Conservation (phyloP, 2,329 filamentous ascomycete species). For the Arthrobotrys iridis region DNA sequence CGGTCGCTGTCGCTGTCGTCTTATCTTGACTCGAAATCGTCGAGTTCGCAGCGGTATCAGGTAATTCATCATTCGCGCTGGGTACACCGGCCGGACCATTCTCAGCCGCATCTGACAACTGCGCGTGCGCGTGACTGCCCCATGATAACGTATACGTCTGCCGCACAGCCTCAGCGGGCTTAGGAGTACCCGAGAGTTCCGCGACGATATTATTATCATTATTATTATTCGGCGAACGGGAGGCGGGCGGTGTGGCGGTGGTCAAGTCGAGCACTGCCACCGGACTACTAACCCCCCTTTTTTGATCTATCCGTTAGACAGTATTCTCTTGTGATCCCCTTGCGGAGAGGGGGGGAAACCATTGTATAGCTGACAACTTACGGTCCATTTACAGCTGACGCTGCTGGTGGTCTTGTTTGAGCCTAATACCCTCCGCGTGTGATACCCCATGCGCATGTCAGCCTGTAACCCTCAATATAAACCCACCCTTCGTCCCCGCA, state of each 20-base stretch:
- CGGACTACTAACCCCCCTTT: too few relatives aligned
- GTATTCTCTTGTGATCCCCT: too few relatives aligned
- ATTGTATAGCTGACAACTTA: background rate
- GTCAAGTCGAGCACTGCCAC: background rate
- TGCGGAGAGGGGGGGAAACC: too few relatives aligned
- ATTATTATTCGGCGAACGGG: background rate
- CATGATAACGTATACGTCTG: background rate
- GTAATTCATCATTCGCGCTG: slow-evolving; percentile 9
- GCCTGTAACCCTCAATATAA: background rate
- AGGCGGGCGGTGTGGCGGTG: background rate
- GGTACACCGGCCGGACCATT: background rate
- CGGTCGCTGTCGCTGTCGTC: too few relatives aligned
- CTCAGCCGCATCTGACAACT: too few relatives aligned
- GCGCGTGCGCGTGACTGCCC: background rate
- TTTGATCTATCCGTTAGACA: background rate
- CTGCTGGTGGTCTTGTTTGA: too few relatives aligned
- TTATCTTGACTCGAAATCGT: slow-evolving; percentile 3
- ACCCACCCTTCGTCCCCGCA: too few relatives aligned
- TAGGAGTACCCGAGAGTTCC: background rate
- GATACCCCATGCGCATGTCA: background rate
- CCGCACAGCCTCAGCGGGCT: background rate
- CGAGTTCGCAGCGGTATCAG: slow-evolving; percentile 27
- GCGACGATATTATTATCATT: too few relatives aligned
- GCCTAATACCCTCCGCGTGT: background rate
- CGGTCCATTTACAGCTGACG: background rate